Evolutionary conservation across 1,139 yeast genomes (phyloP), one percentile per base, ranked within the genome.

Genomic region (Fermentozyma sake): DNA sequence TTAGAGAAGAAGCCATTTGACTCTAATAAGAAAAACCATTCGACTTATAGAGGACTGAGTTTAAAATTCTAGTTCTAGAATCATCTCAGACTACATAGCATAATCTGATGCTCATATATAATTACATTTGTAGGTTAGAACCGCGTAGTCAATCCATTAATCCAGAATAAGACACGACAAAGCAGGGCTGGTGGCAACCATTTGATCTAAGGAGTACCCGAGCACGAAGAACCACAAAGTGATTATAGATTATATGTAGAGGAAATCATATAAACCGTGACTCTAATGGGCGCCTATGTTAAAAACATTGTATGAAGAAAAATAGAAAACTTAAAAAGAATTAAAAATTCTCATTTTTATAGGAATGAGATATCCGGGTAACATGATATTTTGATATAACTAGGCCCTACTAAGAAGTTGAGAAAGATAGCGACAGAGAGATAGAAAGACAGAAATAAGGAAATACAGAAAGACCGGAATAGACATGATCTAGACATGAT

Each of bases 251-350:
- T 65, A 61, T 61, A 65, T 63, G 76, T 65, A 50, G 73, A 63
- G 52, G 64, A 50, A 52, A 44, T 54, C 71, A 65, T 57, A 59
- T 58, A 69, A 58, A 56, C 78, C 86, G 93, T 81, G 91, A 82
- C 93, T 82, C 93, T 82, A 72, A 74, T 73, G 93, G 93, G 91
- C 80, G 89, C 83, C 93, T 80, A 71, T 59, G 42, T 54, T 34
- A 52, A 73, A 78, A 79, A 79, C 87, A 80, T 80, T 79, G 84
- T 73, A 61, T 57, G 41, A 51, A 56, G 55, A 55, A 58, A 50
- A 42, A 52, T 49, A 49, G 39, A 40, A 39, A 37, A 39, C 39
- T 6, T 15, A 16, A 26, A 16, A 16, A 15, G 28, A 19, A 16
- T 12, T 6, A 13, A 13, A 6, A 7, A 16, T 11, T 14, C 7